Evolutionary conservation across 495 filamentous ascomycete species (phyloP).

Genomic region (Aspergillus nidulans): DNA sequence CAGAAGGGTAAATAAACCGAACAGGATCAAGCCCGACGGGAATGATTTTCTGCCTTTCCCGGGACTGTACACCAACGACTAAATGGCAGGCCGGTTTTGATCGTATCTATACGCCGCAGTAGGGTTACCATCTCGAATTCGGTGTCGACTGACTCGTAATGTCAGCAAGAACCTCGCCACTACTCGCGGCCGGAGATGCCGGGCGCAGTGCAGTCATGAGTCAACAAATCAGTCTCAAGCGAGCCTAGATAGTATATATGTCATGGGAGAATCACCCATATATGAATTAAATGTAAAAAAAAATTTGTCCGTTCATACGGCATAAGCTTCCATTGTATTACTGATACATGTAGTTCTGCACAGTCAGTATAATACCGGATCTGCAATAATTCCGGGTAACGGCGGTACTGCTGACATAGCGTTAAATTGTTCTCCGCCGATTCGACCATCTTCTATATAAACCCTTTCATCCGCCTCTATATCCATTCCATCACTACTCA

Average conservation of each 20-base stretch:
- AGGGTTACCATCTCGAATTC: not conserved
- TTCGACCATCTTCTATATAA: constrained; percentile 17
- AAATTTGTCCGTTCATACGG: too few species aligned
- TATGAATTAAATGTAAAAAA: too few species aligned
- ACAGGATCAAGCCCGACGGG: not conserved
- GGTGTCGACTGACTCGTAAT: not conserved
- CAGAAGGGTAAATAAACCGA: not conserved
- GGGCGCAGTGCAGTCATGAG: not conserved
- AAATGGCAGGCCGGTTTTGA: not conserved
- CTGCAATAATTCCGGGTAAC: not conserved
- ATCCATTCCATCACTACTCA: constrained; percentile 9
- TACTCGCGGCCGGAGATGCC: not conserved
- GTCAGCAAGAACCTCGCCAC: not conserved
- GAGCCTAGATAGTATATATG: too few species aligned
- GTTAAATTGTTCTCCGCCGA: not conserved
- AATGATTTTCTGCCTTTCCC: not conserved
- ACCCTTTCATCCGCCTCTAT: constrained; percentile 7
- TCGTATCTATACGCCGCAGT: not conserved
- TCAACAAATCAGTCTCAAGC: not conserved
- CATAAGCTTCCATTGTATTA: too few species aligned
- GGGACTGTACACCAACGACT: not conserved
- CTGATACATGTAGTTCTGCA: too few species aligned
- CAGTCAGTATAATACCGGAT: not conserved
- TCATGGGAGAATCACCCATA: too few species aligned
- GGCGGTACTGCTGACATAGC: constrained; percentile 11